Conservation (phyloP, 2,329 filamentous ascomycete species). For the Fusarium agapanthi region DNA sequence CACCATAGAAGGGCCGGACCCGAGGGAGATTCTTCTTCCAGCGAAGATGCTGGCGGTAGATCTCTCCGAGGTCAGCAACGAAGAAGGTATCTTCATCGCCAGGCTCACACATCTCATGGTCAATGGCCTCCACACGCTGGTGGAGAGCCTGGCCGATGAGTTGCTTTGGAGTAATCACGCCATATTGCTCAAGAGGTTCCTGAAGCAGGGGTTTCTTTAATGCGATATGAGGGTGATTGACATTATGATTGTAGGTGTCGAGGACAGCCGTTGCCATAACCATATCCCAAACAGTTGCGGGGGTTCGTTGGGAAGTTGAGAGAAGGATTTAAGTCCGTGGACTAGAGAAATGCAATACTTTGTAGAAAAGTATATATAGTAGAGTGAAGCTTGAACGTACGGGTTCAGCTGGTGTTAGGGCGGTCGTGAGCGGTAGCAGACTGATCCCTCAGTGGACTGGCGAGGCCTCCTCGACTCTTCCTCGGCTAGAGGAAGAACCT, state of each 20-base stretch:
- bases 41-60: slow-evolving; percentile 97
- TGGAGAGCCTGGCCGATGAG: slow-evolving; percentile 89
- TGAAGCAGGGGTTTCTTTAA: slow-evolving; percentile 55
- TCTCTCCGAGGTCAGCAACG: slow-evolving; percentile 95
- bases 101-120: slow-evolving; percentile 86
- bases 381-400: slow-evolving; percentile 29
- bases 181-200: slow-evolving; percentile 53
- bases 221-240: slow-evolving; percentile 59
- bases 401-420: slow-evolving; percentile 74
- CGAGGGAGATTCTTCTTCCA: slow-evolving; percentile 95
- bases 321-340: slow-evolving; percentile 14
- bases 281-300: slow-evolving; percentile 61
- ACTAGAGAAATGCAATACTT: background rate
- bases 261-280: slow-evolving; percentile 71
- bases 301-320: slow-evolving; percentile 24
- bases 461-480: slow-evolving; percentile 99
- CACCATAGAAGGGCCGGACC: slow-evolving; percentile 96
- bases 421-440: slow-evolving; percentile 93
- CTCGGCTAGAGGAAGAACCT: slow-evolving; percentile 99
- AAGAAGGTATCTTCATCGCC: slow-evolving; percentile 99
- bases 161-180: slow-evolving; percentile 69
- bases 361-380: slow-evolving; percentile 4
- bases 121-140: slow-evolving; percentile 82
- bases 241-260: slow-evolving; percentile 60
- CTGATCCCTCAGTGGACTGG: slow-evolving; percentile 89